Percentiles rank a stretch among this genome's conserved stretches.
Conservation (phyloP, 2,329 filamentous ascomycete species). For the Exophiala sideris region DNA sequence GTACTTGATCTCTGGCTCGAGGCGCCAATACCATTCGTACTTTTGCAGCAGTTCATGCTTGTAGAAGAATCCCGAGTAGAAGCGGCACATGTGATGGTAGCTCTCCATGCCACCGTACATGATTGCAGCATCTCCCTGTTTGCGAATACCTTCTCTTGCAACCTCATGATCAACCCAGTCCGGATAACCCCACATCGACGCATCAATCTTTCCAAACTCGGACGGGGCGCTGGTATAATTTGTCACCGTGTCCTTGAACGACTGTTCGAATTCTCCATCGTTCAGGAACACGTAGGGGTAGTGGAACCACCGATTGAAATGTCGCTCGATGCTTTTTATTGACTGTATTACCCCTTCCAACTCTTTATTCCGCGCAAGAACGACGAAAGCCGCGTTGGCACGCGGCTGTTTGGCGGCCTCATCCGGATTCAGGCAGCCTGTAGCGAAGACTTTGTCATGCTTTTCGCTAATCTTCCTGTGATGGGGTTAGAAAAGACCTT, state of each 20-base stretch:
- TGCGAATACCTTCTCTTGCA: constrained; percentile 90
- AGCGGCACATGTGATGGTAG: constrained; percentile 98
- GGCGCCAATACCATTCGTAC: constrained; percentile 99
- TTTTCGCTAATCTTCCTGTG: constrained; percentile 91
- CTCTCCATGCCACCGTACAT: constrained; percentile 99
- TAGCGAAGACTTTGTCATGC: constrained; percentile 93
- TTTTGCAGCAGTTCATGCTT: constrained; percentile 92
- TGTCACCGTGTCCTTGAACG: constrained; percentile 80
- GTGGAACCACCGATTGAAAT: constrained; percentile 98
- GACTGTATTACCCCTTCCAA: constrained; percentile 94
- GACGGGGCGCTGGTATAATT: constrained; percentile 87
- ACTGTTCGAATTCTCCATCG: constrained; percentile 92
- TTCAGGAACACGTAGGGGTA: constrained; percentile 99
- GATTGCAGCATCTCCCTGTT: constrained; percentile 94
- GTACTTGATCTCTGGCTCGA: constrained; percentile 99
- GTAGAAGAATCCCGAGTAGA: constrained; percentile 99
- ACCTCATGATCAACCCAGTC: constrained; percentile 95
- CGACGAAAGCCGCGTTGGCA: constrained; percentile 93
- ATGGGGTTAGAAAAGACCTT: constrained; percentile 4
- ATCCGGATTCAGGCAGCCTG: constrained; percentile 72
- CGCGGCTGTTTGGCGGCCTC: constrained; percentile 73
- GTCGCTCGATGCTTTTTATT: constrained; percentile 93
- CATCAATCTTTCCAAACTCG: constrained; percentile 90
- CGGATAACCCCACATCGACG: constrained; percentile 91
- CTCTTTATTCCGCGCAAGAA: constrained; percentile 93